Conservation (phyloP, 352 stramenopile genomes). For the Globisporangium middletonii region DNA sequence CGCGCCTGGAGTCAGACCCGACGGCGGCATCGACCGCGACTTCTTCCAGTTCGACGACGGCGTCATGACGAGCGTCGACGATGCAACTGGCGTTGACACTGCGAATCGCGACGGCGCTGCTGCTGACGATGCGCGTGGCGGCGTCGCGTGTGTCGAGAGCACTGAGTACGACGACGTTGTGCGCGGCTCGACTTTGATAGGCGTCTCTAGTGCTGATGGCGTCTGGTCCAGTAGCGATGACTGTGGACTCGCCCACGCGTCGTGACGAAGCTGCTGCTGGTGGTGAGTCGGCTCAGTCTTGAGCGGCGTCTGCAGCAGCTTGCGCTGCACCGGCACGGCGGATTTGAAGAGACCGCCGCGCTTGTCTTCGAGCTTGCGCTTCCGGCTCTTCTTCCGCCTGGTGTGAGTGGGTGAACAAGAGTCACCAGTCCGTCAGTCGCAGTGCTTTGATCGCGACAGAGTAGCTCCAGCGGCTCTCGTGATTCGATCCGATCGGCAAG, state of each 20-base stretch:
- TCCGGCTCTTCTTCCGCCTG: constrained; percentile 57
- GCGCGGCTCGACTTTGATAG: not conserved
- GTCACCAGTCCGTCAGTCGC: too few relatives aligned
- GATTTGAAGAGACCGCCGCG: constrained; percentile 12
- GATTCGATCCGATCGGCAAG: too few relatives aligned
- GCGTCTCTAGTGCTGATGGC: not conserved
- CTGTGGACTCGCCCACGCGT: not conserved
- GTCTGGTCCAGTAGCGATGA: not conserved
- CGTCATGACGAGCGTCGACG: constrained; percentile 7
- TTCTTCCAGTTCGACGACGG: constrained; percentile 17
- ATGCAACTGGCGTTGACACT: constrained; percentile 18
- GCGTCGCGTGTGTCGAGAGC: constrained; percentile 1
- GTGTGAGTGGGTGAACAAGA: not conserved
- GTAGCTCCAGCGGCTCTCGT: too few relatives aligned
- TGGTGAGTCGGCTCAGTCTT: constrained; percentile 31
- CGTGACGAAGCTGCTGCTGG: constrained; percentile 19
- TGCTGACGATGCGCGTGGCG: constrained; percentile 2
- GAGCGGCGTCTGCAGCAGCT: constrained; percentile 67
- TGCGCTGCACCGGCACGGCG: constrained; percentile 49
- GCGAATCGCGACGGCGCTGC: not conserved
- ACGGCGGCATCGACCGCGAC: constrained; percentile 12
- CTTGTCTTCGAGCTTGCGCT: constrained; percentile 53
- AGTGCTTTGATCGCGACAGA: too few relatives aligned
- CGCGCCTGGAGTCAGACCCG: constrained; percentile 5
- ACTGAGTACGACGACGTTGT: constrained; percentile 9